These are phyloP conservation scores for Peronosclerospora sorghi DNA, from an alignment of 352 stramenopile genomes.

Conservation along the genomic window DNA sequence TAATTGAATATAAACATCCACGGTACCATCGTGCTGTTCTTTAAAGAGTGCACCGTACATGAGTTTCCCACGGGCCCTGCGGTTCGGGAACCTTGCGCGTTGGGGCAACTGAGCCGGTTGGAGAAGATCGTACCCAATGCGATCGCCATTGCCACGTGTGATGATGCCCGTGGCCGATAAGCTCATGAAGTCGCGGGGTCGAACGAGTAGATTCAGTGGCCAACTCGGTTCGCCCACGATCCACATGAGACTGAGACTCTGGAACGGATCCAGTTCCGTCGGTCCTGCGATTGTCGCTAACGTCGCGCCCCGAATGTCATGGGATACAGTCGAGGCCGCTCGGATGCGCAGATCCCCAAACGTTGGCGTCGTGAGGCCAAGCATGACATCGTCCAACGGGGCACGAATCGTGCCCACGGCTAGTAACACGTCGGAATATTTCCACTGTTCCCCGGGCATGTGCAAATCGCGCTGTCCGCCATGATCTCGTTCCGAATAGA, in stretches of 20 bases:
- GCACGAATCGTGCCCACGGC: constrained; percentile 12
- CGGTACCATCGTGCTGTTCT: constrained; percentile 8
- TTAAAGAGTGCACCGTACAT: constrained; percentile 19
- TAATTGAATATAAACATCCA: constrained; percentile 14
- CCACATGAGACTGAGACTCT: constrained; percentile 24
- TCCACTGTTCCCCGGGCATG: constrained; percentile 3
- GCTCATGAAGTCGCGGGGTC: constrained; percentile 23
- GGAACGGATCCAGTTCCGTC: constrained; percentile 23
- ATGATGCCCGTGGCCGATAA: constrained; percentile 22
- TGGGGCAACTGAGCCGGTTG: constrained; percentile 24
- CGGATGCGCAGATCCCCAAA: not conserved
- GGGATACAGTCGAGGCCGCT: not conserved
- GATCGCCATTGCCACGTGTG: constrained; percentile 18
- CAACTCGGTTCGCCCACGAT: constrained; percentile 16
- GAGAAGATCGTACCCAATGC: constrained; percentile 33
- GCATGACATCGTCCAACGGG: constrained; percentile 18
- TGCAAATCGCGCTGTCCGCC: not conserved
- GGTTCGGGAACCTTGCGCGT: constrained; percentile 10
- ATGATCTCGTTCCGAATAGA: constrained; percentile 12
- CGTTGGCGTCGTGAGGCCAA: constrained; percentile 8
- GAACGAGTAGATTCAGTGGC: constrained; percentile 16
- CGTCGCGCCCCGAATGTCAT: constrained; percentile 1
- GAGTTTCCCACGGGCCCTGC: constrained; percentile 4
- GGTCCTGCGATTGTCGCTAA: constrained; percentile 17
- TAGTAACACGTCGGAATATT: constrained; percentile 12